Percentiles rank a stretch among this genome's conserved stretches.
Conservation (phyloP, 768 basidiomycete genomes). For the Pisolithus albus region DNA sequence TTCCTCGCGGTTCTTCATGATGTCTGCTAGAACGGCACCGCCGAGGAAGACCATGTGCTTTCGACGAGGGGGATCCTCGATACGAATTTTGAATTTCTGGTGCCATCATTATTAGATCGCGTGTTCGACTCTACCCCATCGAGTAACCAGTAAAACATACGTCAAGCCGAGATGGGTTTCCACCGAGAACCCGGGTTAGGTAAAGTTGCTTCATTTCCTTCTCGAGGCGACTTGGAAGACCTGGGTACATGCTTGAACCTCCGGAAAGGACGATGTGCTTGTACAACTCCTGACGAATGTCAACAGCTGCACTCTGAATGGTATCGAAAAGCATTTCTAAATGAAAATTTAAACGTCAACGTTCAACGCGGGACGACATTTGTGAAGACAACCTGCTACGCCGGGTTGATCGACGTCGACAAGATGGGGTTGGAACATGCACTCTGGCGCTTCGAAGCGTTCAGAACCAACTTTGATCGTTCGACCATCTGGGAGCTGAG, state of each 20-base stretch:
- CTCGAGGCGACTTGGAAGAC: constrained; percentile 91
- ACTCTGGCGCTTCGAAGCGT: constrained; percentile 98
- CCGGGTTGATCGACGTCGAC: constrained; percentile 97
- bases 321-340: constrained; percentile 95
- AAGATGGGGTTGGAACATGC: constrained; percentile 99
- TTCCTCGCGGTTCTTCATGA: constrained; percentile 91
- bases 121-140: not conserved
- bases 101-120: not conserved
- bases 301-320: constrained; percentile 86
- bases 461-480: constrained; percentile 97
- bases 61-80: constrained; percentile 95
- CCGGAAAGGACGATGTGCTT: constrained; percentile 98
- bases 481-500: constrained; percentile 88
- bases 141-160: constrained; percentile 41
- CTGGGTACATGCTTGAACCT: constrained; percentile 98
- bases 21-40: constrained; percentile 96
- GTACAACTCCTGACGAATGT: constrained; percentile 86
- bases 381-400: constrained; percentile 59
- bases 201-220: constrained; percentile 99
- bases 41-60: constrained; percentile 99
- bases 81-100: constrained; percentile 99
- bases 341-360: not conserved
- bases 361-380: not conserved
- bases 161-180: constrained; percentile 77
- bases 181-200: constrained; percentile 78